Base-by-base conservation (phyloP, 768 basidiomycete species). In the Tephrocybe sp. region DNA sequence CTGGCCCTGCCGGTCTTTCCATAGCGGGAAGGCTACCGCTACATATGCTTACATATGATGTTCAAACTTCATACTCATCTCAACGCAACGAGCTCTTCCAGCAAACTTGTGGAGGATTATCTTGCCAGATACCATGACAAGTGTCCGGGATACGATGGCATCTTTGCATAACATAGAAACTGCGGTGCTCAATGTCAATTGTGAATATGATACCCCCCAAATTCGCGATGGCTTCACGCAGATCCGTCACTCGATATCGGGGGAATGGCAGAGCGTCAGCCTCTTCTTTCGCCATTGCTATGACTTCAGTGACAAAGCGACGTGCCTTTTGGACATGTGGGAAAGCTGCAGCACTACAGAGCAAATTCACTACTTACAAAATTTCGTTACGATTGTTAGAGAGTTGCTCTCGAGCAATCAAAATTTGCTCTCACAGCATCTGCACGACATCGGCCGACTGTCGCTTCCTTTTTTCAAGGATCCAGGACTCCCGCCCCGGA, bases 171-270 rank as follows among this genome's bases (percentile, higher is more conserved):
- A 26, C 26, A 20, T 51, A 17, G 44, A 56, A 32, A 43, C 40
- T 7, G 54, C 54, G 18, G 32, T 30, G 2, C 36, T 55, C 32
- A 55, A 55, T 24, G 54, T 49, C 9, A 45, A 51, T 26, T 11
- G 41, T 15, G 44, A 53, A 55, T 21, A 40, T 45, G 38, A 51
- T 24, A 11, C 21, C 11, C 33, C 6, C 21, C 49, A 26, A 34
- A 25, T 48, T 14, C 46, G 21, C 18, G 44, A 48, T 21, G 7
- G 18, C 1, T 49, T 48, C 34, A 40, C 28, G 41, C 28, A 44
- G 33, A 14, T 54, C 4, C 46, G 39, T 7, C 46, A 9, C 17
- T 49, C 42, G 2, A 34, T 54, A n/a, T 28, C 36, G 28, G 37
- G 37, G 21, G 42, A 54, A 20, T 54, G 46, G 53, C n/a, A 33